Conservation (phyloP, 148 eudicot genomes). For the Nyssa sinensis region DNA sequence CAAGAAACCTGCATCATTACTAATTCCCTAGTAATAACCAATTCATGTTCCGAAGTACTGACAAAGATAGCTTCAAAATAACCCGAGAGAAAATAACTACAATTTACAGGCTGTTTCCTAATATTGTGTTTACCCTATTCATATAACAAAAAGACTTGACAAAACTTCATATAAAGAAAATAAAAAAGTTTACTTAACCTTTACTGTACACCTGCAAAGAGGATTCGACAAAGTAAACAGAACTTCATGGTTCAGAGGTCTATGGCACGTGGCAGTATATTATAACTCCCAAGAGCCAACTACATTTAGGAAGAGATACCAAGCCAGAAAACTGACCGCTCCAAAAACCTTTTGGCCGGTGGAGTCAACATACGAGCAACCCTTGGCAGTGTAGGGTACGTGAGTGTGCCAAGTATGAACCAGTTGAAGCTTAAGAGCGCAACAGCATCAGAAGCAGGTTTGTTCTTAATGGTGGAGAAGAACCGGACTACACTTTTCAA, state of each 20-base stretch:
- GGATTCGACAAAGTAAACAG: background rate
- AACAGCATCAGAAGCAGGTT: conserved; percentile 61
- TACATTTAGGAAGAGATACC: conserved; percentile 6
- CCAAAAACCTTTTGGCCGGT: conserved; percentile 13
- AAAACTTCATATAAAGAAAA: background rate
- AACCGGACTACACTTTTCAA: conserved; percentile 57
- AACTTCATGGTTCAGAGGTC: background rate
- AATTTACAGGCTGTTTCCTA: background rate
- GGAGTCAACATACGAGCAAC: conserved; percentile 44
- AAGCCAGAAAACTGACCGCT: conserved; percentile 1
- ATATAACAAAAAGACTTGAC: background rate
- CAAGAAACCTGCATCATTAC: conserved; percentile 4
- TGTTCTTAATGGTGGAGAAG: conserved; percentile 48
- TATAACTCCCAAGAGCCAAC: background rate
- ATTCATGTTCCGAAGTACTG: background rate
- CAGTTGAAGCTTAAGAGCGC: conserved; percentile 83
- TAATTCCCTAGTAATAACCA: background rate
- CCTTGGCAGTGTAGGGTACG: conserved; percentile 64
- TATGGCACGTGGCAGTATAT: background rate
- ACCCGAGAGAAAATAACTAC: background rate
- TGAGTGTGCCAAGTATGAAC: conserved; percentile 73
- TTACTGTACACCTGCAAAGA: background rate
- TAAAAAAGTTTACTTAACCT: background rate
- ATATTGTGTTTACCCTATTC: background rate
- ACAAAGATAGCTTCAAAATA: background rate